Evolutionary conservation across 164 flowering plant genomes (phyloP).

Genomic region (Stephania yunnanensis): DNA sequence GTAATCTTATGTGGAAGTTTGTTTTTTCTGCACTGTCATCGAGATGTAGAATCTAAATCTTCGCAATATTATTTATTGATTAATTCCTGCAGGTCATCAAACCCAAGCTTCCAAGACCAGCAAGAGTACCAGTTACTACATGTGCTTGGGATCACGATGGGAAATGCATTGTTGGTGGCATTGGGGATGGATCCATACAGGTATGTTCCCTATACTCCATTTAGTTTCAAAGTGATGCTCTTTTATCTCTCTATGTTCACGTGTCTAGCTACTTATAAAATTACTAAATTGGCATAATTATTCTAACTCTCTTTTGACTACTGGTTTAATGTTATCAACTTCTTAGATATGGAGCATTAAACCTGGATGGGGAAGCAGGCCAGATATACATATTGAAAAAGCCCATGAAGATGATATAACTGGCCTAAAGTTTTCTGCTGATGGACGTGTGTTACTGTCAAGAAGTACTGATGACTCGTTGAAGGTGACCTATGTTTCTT

Average conservation of each 20-base stretch:
- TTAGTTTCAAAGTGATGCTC: neutral
- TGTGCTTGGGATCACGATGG: conserved; percentile 94
- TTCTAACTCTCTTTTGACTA: conserved; percentile 5
- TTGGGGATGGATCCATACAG: conserved; percentile 97
- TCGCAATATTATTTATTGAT: neutral
- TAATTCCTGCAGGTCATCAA: conserved; percentile 65
- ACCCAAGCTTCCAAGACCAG: conserved; percentile 93
- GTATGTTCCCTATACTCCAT: conserved; percentile 24
- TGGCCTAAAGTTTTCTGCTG: conserved; percentile 74
- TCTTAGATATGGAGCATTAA: conserved; percentile 83
- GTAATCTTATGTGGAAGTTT: neutral
- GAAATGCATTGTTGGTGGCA: conserved; percentile 83
- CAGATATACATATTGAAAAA: conserved; percentile 66
- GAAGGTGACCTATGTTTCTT: conserved; percentile 47
- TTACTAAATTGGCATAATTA: neutral
- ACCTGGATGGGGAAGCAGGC: conserved; percentile 99
- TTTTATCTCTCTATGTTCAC: neutral
- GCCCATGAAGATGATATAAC: conserved; percentile 89
- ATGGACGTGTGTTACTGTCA: conserved; percentile 67
- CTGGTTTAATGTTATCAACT: conserved; percentile 1
- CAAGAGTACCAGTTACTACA: conserved; percentile 89
- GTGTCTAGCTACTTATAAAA: neutral
- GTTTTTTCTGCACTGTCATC: neutral
- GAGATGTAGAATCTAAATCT: conserved; percentile 1
- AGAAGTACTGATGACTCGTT: conserved; percentile 84